Evolutionary conservation across 148 eudicot species (phyloP), one percentile per base, ranked within the genome.

Genomic region (Amaranthus hypochondriacus): DNA sequence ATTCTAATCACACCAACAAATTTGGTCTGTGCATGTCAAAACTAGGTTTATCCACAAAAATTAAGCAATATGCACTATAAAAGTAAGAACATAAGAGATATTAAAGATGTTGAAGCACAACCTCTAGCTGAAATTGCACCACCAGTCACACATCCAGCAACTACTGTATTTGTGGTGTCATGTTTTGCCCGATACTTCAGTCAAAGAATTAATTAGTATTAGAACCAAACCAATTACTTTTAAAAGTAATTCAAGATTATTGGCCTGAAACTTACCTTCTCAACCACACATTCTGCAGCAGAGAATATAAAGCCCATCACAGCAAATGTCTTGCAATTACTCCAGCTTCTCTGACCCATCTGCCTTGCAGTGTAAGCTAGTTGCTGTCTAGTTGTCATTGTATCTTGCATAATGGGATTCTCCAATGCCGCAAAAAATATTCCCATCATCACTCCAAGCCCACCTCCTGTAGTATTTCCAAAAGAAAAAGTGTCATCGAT

Each of bases 101-200:
- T 58, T 11, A 46, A 51, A 60, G 66, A 49, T 63, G 44, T 0
- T 6, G 4, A 49, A 4, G 69, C 28, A 60, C 3, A 75, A 94
- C 98, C 97, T 74, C 50, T 87, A 14, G 96, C 97, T 8, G 98
- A 90, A 43, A 94, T 62, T 71, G 87, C 83, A 71, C 92, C 97
- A 53, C 97, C 98, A 13, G 98, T 94, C 48, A 83, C 89, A 76
- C 98, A 94, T 47, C 98, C 98, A 47, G 97, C 98, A 73, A 89
- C 78, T 56, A 86, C 89, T 69, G 97, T 87, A 80, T 94, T 94
- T 51, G 96, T 88, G 8, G 72, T 81, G 78, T 94, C 98, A 62
- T 94, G 98, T 78, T 92, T 94, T 64, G 93, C 98, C 49, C 98
- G 96, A 50, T 82, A 86, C 98, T 94, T 79, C 69, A 84, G 7